These are phyloP conservation scores for Purpureocillium lavendulum DNA, from an alignment of 2,329 filamentous ascomycete genomes.

Conservation along the genomic window DNA sequence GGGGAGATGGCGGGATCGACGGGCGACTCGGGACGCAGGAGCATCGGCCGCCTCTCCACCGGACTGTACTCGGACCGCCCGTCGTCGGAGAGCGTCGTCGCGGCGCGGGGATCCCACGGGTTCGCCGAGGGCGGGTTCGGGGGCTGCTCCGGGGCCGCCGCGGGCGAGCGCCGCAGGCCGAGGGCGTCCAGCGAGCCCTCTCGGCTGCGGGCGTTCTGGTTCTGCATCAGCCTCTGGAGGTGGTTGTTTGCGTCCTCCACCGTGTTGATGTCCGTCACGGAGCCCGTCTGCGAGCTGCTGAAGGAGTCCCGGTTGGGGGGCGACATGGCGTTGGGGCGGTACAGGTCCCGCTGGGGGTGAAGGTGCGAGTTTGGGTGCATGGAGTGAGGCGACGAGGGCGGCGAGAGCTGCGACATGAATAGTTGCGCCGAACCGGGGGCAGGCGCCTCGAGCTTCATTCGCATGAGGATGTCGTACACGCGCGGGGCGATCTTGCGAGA, in stretches of 20 bases:
- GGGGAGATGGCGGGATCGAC: conserved; percentile 10
- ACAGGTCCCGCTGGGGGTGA: conserved; percentile 1
- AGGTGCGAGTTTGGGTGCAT: conserved; percentile 4
- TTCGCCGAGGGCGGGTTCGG: conserved; percentile 30
- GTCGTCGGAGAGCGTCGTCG: conserved; percentile 12
- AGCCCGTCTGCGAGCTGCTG: conserved; percentile 2
- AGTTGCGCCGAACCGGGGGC: conserved; percentile 16
- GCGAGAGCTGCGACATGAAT: conserved; percentile 17
- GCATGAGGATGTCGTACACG: conserved; percentile 41
- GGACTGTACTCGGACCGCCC: conserved; percentile 10
- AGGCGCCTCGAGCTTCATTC: conserved; percentile 38
- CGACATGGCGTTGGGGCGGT: background rate
- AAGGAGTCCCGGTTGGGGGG: conserved; percentile 1
- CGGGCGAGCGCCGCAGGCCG: conserved; percentile 11
- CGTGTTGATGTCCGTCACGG: conserved; percentile 3
- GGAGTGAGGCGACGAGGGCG: conserved; percentile 14
- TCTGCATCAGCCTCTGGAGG: conserved; percentile 15
- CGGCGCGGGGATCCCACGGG: conserved; percentile 31
- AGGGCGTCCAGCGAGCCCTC: conserved; percentile 1
- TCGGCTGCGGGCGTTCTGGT: background rate
- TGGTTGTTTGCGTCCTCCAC: conserved; percentile 20
- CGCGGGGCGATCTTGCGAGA: conserved; percentile 39
- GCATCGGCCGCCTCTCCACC: conserved; percentile 12
- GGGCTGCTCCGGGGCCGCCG: conserved; percentile 13
- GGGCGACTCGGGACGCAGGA: conserved; percentile 7